Evolutionary conservation across 2,329 filamentous ascomycete species (phyloP).

Genomic region (Aspergillus terreus): DNA sequence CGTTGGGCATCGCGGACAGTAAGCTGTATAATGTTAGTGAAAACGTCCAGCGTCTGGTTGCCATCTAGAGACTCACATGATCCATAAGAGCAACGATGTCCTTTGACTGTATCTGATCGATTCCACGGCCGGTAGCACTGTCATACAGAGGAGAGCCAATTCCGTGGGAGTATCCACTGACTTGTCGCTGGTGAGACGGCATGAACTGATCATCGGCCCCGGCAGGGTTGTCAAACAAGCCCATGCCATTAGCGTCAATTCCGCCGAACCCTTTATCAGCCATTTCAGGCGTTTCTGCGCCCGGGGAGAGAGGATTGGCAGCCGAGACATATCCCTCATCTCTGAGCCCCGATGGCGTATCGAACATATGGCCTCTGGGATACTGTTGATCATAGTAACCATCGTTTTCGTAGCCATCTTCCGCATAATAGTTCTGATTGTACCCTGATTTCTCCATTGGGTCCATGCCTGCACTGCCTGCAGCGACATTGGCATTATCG

Average conservation of each 20-base stretch:
- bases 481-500: slow-evolving; percentile 40
- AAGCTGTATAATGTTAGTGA: slow-evolving; percentile 51
- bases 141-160: slow-evolving; percentile 90
- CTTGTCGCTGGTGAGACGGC: slow-evolving; percentile 57
- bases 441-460: slow-evolving; percentile 55
- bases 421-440: slow-evolving; percentile 59
- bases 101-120: slow-evolving; percentile 90
- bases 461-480: slow-evolving; percentile 53
- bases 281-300: slow-evolving; percentile 45
- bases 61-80: slow-evolving; percentile 58
- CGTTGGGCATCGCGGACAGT: slow-evolving; percentile 96
- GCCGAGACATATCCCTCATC: slow-evolving; percentile 93
- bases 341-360: slow-evolving; percentile 58
- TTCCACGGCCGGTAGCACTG: slow-evolving; percentile 77
- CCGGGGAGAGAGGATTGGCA: slow-evolving; percentile 54
- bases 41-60: not conserved
- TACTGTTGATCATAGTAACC: slow-evolving; percentile 38
- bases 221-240: slow-evolving; percentile 47
- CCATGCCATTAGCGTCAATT: slow-evolving; percentile 50
- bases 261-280: slow-evolving; percentile 50
- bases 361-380: slow-evolving; percentile 38
- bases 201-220: slow-evolving; percentile 64
- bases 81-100: slow-evolving; percentile 98
- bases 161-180: slow-evolving; percentile 88
- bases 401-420: slow-evolving; percentile 34